Percentiles rank a stretch among this genome's conserved stretches.
Evolutionary conservation across 1,284 basidiomycete genomes (phyloP).

Genomic region (Leccinum brunneo-olivaceum): DNA sequence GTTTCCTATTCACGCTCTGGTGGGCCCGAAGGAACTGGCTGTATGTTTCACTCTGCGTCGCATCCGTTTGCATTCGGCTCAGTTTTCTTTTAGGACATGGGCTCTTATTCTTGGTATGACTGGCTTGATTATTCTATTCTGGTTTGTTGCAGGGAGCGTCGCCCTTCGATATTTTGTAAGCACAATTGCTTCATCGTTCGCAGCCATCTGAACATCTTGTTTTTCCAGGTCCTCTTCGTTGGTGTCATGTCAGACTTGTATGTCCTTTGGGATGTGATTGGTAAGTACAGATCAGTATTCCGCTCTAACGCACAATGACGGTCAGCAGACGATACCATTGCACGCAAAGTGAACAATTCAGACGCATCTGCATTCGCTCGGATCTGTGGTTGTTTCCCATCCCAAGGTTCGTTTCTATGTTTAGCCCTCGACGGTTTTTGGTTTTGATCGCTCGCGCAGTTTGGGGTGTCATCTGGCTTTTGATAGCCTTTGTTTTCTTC

Average conservation of each 20-base stretch:
- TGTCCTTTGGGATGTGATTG: constrained; percentile 81
- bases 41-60: constrained; percentile 35
- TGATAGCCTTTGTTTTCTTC: constrained; percentile 80
- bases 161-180: constrained; percentile 69
- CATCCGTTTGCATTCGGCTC: neutral
- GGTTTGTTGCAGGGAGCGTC: constrained; percentile 73
- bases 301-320: constrained; percentile 1
- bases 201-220: neutral
- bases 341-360: constrained; percentile 85
- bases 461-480: constrained; percentile 88
- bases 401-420: constrained; percentile 41
- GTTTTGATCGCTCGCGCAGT: constrained; percentile 35
- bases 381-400: constrained; percentile 77
- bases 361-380: constrained; percentile 89
- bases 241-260: constrained; percentile 95
- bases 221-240: constrained; percentile 77
- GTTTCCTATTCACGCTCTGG: constrained; percentile 92
- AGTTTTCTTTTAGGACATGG: constrained; percentile 52
- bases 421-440: neutral
- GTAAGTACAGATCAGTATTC: constrained; percentile 32
- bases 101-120: constrained; percentile 69
- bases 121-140: constrained; percentile 71
- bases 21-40: constrained; percentile 80
- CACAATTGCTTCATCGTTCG: neutral
- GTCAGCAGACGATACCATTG: constrained; percentile 75